Evolutionary conservation across 352 stramenopile species (phyloP).

Genomic region (Phytophthora kernoviae): DNA sequence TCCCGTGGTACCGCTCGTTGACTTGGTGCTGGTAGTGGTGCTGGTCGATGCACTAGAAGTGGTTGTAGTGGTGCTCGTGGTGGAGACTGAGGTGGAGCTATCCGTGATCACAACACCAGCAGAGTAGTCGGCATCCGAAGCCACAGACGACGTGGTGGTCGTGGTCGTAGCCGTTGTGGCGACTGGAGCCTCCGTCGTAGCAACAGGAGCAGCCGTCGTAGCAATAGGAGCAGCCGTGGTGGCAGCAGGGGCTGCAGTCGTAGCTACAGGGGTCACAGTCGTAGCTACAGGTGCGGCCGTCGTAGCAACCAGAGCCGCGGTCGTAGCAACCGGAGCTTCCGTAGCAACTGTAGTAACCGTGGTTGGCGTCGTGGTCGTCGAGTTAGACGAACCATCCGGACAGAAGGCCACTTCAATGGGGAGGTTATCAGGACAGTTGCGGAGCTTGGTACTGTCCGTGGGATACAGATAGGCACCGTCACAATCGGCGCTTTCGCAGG

Average conservation of each 20-base stretch:
- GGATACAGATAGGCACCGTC: conserved; percentile 59
- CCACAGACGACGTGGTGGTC: conserved; percentile 10
- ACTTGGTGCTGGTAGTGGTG: conserved; percentile 11
- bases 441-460: conserved; percentile 52
- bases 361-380: conserved; percentile 17
- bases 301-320: conserved; percentile 8
- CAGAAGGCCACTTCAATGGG: conserved; percentile 55
- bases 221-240: conserved; percentile 10
- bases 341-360: conserved; percentile 14
- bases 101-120: conserved; percentile 19
- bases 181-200: conserved; percentile 14
- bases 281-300: conserved; percentile 9
- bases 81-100: conserved; percentile 6
- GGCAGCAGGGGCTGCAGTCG: conserved; percentile 8
- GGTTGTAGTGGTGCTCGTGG: conserved; percentile 4
- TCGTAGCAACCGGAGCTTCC: conserved; percentile 20
- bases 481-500: conserved; percentile 41
- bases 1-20: conserved; percentile 13
- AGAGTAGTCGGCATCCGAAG: conserved; percentile 25
- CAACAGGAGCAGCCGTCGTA: conserved; percentile 9
- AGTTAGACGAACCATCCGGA: conserved; percentile 25
- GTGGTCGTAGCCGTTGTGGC: conserved; percentile 6
- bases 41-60: conserved; percentile 14
- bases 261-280: conserved; percentile 1
- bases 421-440: conserved; percentile 46